Evolutionary conservation across 768 basidiomycete genomes (phyloP), one percentile per base, ranked within the genome.

Genomic region (Tricholoma bakamatsutake): DNA sequence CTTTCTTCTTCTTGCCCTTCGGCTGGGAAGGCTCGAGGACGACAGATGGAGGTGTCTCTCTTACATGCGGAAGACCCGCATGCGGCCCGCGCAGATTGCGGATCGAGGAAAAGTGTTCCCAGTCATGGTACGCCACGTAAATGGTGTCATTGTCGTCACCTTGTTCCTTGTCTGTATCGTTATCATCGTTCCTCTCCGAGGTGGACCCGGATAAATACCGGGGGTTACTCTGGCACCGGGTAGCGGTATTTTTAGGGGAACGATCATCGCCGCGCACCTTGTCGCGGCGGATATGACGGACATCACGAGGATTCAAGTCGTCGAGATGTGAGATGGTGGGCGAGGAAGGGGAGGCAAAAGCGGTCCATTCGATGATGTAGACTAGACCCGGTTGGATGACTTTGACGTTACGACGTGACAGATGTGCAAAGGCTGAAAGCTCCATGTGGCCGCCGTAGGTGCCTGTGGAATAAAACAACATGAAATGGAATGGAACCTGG

Each of bases 21-120:
- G 57, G 30, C 63, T 67, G 64, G 15, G 55, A 49, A 56, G 68
- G 62, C 60, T 65, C 62, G 48, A 59, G 34, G 59, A 59, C 59
- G 63, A 69, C 61, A 2, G 69, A 67, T 0, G 71, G 69, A 0
- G 73, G 68, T 0, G 72, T 68, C 68, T 93, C 90, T 42, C 69
- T 64, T 2, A 91, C 82, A 52, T 71, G 70, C 3, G 90, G 90
- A 13, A 84, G 74, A 7, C 91, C 93, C 0, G 81, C 73, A 66
- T 93, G 92, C 0, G 93, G 93, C 1, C 93, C 93, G 13, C 76
- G 76, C 52, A 93, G 73, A 68, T 92, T 94, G 46, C 93, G 87
- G 56, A 96, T 90, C n/a, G 88, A 90, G 11, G 90, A 93, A 64
- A 94, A 96, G 67, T 96, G 93, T 65, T 96, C 93, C 90, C 90